phyloP scores from a whole-genome alignment of 768 basidiomycete genomes.

The Exidia glandulosa region DNA sequence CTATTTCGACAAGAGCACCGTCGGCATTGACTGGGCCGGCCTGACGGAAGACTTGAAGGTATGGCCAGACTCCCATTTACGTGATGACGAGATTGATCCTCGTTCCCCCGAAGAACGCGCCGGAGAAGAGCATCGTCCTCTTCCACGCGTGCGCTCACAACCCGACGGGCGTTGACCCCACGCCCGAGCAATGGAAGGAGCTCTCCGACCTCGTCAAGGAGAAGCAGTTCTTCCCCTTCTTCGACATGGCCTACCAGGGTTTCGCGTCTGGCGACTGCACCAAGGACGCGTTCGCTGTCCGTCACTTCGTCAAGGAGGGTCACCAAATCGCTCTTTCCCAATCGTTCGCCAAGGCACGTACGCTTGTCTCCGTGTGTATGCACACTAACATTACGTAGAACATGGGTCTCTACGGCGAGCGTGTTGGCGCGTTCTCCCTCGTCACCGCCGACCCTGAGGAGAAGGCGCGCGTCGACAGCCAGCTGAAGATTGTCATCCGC shows the following conservation, averaged over 20 bases:
- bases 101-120: slow-evolving; percentile 48
- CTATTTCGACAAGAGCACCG: slow-evolving; percentile 88
- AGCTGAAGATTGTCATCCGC: slow-evolving; percentile 89
- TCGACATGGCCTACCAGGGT: slow-evolving; percentile 99
- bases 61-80: slow-evolving; percentile 12
- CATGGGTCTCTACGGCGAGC: slow-evolving; percentile 98
- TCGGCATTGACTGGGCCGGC: slow-evolving; percentile 85
- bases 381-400: slow-evolving; percentile 33
- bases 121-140: slow-evolving; percentile 74
- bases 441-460: slow-evolving; percentile 57
- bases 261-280: slow-evolving; percentile 91
- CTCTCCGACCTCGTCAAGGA: slow-evolving; percentile 81
- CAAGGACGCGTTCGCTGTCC: slow-evolving; percentile 88
- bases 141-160: slow-evolving; percentile 98
- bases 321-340: slow-evolving; percentile 88
- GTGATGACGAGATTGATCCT: background rate
- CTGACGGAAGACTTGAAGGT: slow-evolving; percentile 82
- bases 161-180: slow-evolving; percentile 96
- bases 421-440: slow-evolving; percentile 93
- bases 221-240: slow-evolving; percentile 91
- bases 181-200: slow-evolving; percentile 82
- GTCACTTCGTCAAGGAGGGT: slow-evolving; percentile 83
- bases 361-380: no score
- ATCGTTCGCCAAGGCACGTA: slow-evolving; percentile 80
- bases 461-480: slow-evolving; percentile 81